Conservation (phyloP, 495 filamentous ascomycete genomes). For the Chaetomium fimeti region DNA sequence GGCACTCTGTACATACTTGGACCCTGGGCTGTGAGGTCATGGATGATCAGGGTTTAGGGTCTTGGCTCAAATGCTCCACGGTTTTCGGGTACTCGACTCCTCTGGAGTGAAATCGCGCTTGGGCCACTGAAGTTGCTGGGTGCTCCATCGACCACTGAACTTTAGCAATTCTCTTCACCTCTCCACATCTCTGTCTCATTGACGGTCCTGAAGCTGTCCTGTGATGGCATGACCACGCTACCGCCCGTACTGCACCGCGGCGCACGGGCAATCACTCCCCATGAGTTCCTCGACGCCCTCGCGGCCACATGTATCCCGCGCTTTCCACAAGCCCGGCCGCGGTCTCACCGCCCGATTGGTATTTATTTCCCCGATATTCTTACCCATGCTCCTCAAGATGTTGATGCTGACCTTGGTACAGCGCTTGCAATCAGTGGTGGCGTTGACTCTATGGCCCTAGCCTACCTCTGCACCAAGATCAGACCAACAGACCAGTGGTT, state of each 20-base stretch:
- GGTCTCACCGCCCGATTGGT: slow-evolving; percentile 38
- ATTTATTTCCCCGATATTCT: background rate
- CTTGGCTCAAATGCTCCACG: no score
- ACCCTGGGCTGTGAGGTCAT: slow-evolving; percentile 12
- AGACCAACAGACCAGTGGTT: slow-evolving; percentile 29
- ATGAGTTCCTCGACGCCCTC: slow-evolving; percentile 56
- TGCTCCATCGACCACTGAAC: background rate
- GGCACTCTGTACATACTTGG: no score
- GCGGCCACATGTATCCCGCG: slow-evolving; percentile 50
- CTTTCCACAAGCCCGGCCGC: slow-evolving; percentile 33
- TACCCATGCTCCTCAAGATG: background rate
- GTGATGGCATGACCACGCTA: slow-evolving; percentile 48
- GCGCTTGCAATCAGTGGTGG: slow-evolving; percentile 88
- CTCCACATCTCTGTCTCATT: background rate
- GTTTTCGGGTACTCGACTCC: no score
- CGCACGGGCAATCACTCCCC: slow-evolving; percentile 47
- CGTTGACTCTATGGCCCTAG: slow-evolving; percentile 93
- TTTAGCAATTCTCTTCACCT: background rate
- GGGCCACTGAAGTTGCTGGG: background rate
- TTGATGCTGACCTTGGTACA: slow-evolving; percentile 33
- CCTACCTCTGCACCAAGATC: slow-evolving; percentile 60
- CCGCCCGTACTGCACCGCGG: slow-evolving; percentile 42
- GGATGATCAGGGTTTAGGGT: background rate
- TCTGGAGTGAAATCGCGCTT: background rate
- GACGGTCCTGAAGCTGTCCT: background rate